Base-by-base conservation (phyloP, 1,139 yeast genomes). In the Suhomyces anneliseae region DNA sequence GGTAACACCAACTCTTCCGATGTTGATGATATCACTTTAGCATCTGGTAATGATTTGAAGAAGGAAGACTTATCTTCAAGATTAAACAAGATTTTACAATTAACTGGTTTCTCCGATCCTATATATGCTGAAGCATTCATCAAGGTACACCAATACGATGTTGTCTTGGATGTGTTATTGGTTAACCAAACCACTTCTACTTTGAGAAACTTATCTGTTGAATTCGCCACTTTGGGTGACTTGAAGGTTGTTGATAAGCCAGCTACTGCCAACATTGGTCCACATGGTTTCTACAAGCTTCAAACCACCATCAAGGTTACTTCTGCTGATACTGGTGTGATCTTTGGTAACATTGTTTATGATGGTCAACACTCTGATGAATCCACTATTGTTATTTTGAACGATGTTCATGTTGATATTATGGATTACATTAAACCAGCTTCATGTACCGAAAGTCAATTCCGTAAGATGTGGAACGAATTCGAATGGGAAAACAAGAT, bases 401-500 rank as follows among this genome's bases (percentile, higher is more conserved):
- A 90, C 64, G 99, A 93, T 65, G 90, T 95, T 48, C 97, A 93
- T 64, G 92, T 93, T 52, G 97, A 93, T 65, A 90, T 93, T 50
- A 89, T 93, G 93, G 98, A 93, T 69, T 95, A 95, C 72, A 92
- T 95, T 66, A 90, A 89, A 66, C 98, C 99, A 26, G 96, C 96
- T 11, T 79, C 82, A 27, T 90, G 97, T 67, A 74, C 90, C 14
- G 99, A 93, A 68, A 82, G 85, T 44, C 87, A 82, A 57, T 95
- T 95, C 88, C 88, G 99, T 61, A 82, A 85, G 60, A 92, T 92
- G 98, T 95, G 99, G 99, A 89, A 90, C 66, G 98, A 92, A 67
- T 95, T 95, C 65, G 99, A 95, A 72, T 95, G 99, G 99, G 99
- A 95, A 70, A 95, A 95, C 73, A 95, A 95, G 74, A 93, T 95